Evolutionary conservation across 2,329 filamentous ascomycete species (phyloP), one percentile per base, ranked within the genome.

Genomic region (Neocucurbitaria cava): DNA sequence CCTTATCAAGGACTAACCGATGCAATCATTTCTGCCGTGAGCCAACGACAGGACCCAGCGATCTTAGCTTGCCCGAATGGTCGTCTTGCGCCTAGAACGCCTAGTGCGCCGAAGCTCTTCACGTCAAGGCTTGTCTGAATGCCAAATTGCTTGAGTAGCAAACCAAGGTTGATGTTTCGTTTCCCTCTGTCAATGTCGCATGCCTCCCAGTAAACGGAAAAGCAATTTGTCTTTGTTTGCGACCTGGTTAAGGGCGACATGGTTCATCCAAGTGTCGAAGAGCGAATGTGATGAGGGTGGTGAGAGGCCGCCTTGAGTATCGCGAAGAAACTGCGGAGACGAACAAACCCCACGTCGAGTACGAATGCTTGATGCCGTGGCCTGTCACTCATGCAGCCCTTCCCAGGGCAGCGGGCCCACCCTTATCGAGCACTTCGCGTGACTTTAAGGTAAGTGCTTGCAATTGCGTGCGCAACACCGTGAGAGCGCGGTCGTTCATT

Each of bases 341-440:
- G 21, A 17, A 15, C 21, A 40, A 45, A 57, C 58, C 67, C 62
- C 66, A 66, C 64, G 61, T 57, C 43, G 41, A 46, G 47, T 54
- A 47, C 55, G 50, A 60, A 61, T 15, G 20, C 20, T 35, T 40
- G 60, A 46, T 52, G 46, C 45, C 46, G 46, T 49, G 49, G 51
- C 45, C 44, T 46, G 54, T 48, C 49, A 50, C 49, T 52, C 46
- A 56, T 46, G 20, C 54, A 47, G 42, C 45, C 46, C 26, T 55
- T 46, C 53, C 56, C 54, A 35, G 43, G 50, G 33, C 45, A 38
- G 52, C 56, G 49, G 53, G 52, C 28, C 49, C 59, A 51, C 52
- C 58, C 63, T 67, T 71, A 70, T 70, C 68, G 63, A 47, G 46
- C 36, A 54, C 58, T 43, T 55, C 31, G 52, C 45, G 42, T 39